Conservation (phyloP, 2,329 filamentous ascomycete genomes). For the Penicillium glabrum region DNA sequence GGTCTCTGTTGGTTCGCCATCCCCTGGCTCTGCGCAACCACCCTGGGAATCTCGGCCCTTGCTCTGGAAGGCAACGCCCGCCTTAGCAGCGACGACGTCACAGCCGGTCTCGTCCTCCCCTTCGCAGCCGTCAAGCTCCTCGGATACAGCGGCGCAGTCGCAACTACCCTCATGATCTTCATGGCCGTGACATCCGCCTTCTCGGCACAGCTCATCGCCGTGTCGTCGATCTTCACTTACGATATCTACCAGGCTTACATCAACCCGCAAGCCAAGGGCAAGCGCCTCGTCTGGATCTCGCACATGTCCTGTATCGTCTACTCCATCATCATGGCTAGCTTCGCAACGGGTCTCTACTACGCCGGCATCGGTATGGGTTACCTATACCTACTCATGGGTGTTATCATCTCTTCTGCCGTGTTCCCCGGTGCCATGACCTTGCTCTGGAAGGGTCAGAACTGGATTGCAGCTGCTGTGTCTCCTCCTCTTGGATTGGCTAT, state of each 20-base stretch:
- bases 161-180: conserved; percentile 78
- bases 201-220: conserved; percentile 80
- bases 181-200: conserved; percentile 87
- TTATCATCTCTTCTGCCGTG: conserved; percentile 82
- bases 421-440: conserved; percentile 79
- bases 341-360: conserved; percentile 73
- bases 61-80: conserved; percentile 75
- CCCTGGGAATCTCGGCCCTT: conserved; percentile 79
- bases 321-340: conserved; percentile 72
- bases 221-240: conserved; percentile 85
- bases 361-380: conserved; percentile 84
- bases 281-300: conserved; percentile 75
- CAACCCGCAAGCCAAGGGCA: conserved; percentile 73
- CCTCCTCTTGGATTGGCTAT: conserved; percentile 69
- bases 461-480: conserved; percentile 68
- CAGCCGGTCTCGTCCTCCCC: conserved; percentile 78
- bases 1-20: conserved; percentile 91
- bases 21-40: conserved; percentile 84
- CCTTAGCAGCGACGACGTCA: conserved; percentile 72
- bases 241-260: conserved; percentile 87
- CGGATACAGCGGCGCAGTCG: conserved; percentile 76
- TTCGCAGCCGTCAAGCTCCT: conserved; percentile 82
- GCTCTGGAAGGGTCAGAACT: conserved; percentile 77
- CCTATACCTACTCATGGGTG: conserved; percentile 86
- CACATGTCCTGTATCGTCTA: conserved; percentile 74